phyloP scores from a whole-genome alignment of 345 rosid genomes.

The Camelina hispida region DNA sequence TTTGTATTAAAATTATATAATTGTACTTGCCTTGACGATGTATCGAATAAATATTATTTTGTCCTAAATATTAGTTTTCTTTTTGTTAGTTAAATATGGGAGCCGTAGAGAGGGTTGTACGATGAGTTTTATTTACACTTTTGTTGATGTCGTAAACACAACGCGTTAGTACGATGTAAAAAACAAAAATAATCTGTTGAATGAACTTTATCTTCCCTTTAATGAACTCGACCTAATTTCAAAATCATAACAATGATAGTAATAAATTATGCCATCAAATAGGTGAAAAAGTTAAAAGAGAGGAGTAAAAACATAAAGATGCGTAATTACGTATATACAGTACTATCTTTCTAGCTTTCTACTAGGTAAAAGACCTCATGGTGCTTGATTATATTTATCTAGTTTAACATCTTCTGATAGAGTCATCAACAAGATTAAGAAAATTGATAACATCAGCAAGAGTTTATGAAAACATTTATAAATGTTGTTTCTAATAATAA shows the following conservation, averaged over 20 bases:
- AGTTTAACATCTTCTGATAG: background rate
- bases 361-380: background rate
- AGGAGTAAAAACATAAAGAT: background rate
- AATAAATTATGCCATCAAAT: background rate
- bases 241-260: background rate
- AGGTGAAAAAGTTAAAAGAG: background rate
- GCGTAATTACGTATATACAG: background rate
- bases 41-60: conserved; percentile 26
- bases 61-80: conserved; percentile 9
- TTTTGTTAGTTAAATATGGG: conserved; percentile 27
- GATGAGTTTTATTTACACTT: conserved; percentile 31
- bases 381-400: conserved; percentile 6
- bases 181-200: background rate
- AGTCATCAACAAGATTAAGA: conserved; percentile 7
- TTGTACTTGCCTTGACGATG: conserved; percentile 45
- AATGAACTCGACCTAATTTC: conserved; percentile 4
- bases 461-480: conserved; percentile 8
- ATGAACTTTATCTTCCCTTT: background rate
- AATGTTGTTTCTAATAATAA: conserved; percentile 14
- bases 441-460: background rate
- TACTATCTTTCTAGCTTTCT: background rate
- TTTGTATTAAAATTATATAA: background rate
- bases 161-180: conserved; percentile 4
- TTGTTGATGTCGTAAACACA: conserved; percentile 14
- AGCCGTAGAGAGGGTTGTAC: conserved; percentile 30